phyloP scores from a whole-genome alignment of 1,284 basidiomycete genomes.

The Lentinula novae-zelandiae region DNA sequence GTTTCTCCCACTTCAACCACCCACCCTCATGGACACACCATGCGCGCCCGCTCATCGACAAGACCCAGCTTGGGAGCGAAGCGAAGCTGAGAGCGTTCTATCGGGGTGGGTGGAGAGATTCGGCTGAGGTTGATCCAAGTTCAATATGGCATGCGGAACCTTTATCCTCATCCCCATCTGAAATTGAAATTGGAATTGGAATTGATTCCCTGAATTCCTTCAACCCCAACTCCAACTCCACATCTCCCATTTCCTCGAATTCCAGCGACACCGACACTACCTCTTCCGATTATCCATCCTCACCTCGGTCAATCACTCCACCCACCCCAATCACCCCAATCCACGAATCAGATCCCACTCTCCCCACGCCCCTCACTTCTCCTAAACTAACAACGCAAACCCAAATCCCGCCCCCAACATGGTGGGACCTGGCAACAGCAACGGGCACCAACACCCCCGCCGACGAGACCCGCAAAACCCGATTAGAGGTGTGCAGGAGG shows the following conservation, averaged over 20 bases:
- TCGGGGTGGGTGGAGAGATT: slow-evolving; percentile 51
- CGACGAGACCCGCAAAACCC: slow-evolving; percentile 41
- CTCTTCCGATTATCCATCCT: not conserved
- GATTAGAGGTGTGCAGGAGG: slow-evolving; percentile 34
- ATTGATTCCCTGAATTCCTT: not conserved
- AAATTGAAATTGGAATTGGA: too few relatives aligned
- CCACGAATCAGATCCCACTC: not conserved
- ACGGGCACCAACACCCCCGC: slow-evolving; percentile 51
- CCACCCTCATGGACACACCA: slow-evolving; percentile 51
- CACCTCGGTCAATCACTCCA: not conserved
- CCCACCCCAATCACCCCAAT: not conserved
- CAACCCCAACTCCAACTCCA: not conserved
- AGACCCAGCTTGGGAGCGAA: slow-evolving; percentile 17
- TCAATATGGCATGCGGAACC: too few relatives aligned
- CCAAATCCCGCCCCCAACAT: slow-evolving; percentile 27
- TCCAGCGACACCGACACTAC: not conserved
- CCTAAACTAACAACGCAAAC: not conserved
- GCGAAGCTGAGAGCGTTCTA: slow-evolving; percentile 41
- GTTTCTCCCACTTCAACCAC: slow-evolving; percentile 31
- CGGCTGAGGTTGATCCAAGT: slow-evolving; percentile 27
- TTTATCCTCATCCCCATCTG: too few relatives aligned
- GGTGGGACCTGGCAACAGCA: slow-evolving; percentile 64
- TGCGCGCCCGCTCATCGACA: slow-evolving; percentile 31
- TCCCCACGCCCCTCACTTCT: not conserved
- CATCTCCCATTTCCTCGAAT: not conserved